These are phyloP conservation scores for Salvia splendens DNA, from an alignment of 257 asterid species.

Conservation along the genomic window DNA sequence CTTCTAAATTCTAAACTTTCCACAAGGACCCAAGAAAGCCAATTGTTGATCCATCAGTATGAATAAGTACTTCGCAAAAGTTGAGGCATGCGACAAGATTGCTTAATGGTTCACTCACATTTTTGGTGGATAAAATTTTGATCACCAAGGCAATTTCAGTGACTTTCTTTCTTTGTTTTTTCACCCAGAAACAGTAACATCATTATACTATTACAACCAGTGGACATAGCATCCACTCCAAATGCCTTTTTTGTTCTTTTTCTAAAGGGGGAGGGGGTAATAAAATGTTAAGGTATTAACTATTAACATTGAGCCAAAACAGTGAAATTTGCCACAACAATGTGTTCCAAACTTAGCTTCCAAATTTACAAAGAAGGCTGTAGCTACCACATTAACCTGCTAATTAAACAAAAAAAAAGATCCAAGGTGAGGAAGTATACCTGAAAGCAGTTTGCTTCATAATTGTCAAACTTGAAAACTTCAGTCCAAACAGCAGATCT, in stretches of 20 bases:
- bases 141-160: slow-evolving; percentile 15
- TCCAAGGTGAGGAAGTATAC: slow-evolving; percentile 47
- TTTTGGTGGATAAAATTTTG: not conserved
- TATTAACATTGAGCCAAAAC: not conserved
- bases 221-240: not conserved
- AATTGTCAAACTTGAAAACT: slow-evolving; percentile 81
- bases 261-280: not conserved
- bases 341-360: slow-evolving; percentile 13
- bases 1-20: slow-evolving; percentile 7
- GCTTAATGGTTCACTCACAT: slow-evolving; percentile 7
- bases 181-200: not conserved
- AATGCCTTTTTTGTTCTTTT: not conserved
- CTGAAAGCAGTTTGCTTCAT: slow-evolving; percentile 68
- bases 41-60: not conserved
- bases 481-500: slow-evolving; percentile 69
- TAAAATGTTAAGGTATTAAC: not conserved
- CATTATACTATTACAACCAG: not conserved
- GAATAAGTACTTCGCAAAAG: slow-evolving; percentile 10
- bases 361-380: slow-evolving; percentile 10
- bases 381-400: not conserved
- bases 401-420: slow-evolving; percentile 21
- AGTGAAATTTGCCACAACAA: slow-evolving; percentile 4
- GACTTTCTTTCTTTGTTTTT: not conserved
- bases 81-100: slow-evolving; percentile 2
- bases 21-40: slow-evolving; percentile 16